Evolutionary conservation across 768 basidiomycete genomes (phyloP).

Genomic region (Lactifluus hygrophoroides): DNA sequence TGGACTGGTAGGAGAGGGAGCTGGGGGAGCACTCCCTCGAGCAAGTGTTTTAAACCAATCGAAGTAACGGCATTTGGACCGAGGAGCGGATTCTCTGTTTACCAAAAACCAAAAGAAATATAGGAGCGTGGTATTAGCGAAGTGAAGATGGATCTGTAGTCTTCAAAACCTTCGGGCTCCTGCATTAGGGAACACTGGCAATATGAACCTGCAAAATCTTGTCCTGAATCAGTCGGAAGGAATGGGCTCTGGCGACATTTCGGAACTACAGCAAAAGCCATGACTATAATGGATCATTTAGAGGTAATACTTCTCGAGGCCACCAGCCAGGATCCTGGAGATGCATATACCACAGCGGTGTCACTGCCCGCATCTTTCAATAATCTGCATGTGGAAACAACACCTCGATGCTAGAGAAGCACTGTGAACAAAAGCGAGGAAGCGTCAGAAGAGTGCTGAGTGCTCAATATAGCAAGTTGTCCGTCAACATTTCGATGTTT

Average conservation of each 20-base stretch:
- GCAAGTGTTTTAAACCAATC: background rate
- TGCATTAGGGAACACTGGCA: constrained; percentile 9
- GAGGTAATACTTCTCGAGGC: background rate
- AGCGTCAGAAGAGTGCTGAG: background rate
- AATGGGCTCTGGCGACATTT: background rate
- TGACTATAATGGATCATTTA: background rate
- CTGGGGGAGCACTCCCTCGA: background rate
- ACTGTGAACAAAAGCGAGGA: background rate
- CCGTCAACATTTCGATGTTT: background rate
- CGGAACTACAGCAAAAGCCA: background rate
- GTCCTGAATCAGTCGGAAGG: background rate
- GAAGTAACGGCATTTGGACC: background rate
- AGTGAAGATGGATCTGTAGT: background rate
- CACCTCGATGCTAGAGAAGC: background rate
- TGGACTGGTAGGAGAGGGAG: background rate
- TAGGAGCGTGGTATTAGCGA: background rate
- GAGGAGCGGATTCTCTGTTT: background rate
- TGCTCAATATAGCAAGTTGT: background rate
- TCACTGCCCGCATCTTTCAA: background rate
- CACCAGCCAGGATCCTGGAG: constrained; percentile 2
- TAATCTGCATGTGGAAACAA: background rate
- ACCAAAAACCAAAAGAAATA: background rate
- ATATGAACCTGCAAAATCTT: background rate
- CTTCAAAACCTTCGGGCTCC: background rate
- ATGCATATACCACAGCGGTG: background rate